Conservation (phyloP, 345 rosid genomes). For the Salix udensis region DNA sequence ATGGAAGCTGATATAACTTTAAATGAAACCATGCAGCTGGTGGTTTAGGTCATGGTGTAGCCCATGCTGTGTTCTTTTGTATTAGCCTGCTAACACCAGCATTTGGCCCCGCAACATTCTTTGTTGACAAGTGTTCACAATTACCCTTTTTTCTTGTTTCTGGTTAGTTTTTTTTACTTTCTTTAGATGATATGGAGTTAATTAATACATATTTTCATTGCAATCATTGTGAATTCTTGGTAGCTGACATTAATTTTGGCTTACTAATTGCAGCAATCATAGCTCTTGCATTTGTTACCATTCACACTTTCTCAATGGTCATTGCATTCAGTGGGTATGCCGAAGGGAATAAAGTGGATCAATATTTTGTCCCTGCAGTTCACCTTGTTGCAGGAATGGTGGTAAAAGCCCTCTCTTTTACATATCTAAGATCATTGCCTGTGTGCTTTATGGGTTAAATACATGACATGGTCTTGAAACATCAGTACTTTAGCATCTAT, state of each 20-base stretch:
- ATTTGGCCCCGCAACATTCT: slow-evolving; percentile 95
- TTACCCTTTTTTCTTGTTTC: slow-evolving; percentile 92
- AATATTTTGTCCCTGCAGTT: slow-evolving; percentile 67
- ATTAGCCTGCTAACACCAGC: slow-evolving; percentile 87
- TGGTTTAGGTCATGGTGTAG: slow-evolving; percentile 97
- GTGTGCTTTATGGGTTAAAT: background rate
- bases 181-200: background rate
- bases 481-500: background rate
- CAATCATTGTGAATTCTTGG: slow-evolving; percentile 9
- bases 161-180: slow-evolving; percentile 45
- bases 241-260: slow-evolving; percentile 5
- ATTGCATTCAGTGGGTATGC: slow-evolving; percentile 88
- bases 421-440: background rate
- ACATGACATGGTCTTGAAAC: background rate
- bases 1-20: slow-evolving; percentile 22
- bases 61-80: slow-evolving; percentile 97
- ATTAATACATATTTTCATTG: background rate
- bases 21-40: slow-evolving; percentile 77
- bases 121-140: slow-evolving; percentile 64
- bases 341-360: slow-evolving; percentile 82
- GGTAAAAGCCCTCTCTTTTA: slow-evolving; percentile 40
- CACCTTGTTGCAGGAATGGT: slow-evolving; percentile 82
- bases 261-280: slow-evolving; percentile 61
- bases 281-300: slow-evolving; percentile 84
- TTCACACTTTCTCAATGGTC: slow-evolving; percentile 97